Conservation (phyloP, 345 rosid genomes). For the Mercurialis annua region DNA sequence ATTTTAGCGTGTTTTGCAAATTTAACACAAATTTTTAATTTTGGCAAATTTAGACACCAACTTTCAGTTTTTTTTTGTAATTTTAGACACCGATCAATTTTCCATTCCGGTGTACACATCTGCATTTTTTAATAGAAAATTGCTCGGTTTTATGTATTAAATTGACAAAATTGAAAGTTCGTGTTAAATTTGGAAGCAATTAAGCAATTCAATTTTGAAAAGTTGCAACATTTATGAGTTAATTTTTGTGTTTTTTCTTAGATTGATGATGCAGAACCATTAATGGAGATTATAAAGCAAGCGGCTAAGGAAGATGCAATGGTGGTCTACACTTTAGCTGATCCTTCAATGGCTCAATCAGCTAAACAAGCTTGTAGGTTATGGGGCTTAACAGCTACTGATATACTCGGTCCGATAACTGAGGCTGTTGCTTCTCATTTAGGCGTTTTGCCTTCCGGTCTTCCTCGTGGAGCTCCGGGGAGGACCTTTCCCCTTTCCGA, state of each 20-base stretch:
- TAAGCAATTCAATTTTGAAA: too few relatives aligned
- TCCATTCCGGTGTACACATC: too few relatives aligned
- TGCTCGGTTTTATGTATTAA: too few relatives aligned
- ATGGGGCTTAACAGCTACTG: conserved; percentile 69
- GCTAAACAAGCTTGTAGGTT: conserved; percentile 60
- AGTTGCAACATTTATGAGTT: too few relatives aligned
- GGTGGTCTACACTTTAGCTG: conserved; percentile 71
- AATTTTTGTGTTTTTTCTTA: conserved; percentile 8
- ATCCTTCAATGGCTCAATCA: conserved; percentile 70
- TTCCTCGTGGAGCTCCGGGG: conserved; percentile 69
- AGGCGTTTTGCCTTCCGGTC: conserved; percentile 79
- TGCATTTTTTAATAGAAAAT: too few relatives aligned
- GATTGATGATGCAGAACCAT: conserved; percentile 69
- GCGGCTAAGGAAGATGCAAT: conserved; percentile 83
- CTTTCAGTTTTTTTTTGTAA: too few relatives aligned
- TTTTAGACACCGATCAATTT: too few relatives aligned
- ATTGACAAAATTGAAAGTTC: too few relatives aligned
- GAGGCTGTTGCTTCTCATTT: conserved; percentile 75
- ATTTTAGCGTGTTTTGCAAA: too few relatives aligned
- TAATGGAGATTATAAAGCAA: conserved; percentile 75
- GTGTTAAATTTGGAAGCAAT: too few relatives aligned
- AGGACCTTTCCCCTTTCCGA: conserved; percentile 49
- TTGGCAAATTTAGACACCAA: too few relatives aligned
- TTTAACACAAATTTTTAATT: too few relatives aligned
- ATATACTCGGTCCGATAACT: conserved; percentile 82